A percentile compares a stretch with the other conserved stretches of the same genome.
phyloP scores from a whole-genome alignment of 805 yeast species.

The Ogataea polymorpha region DNA sequence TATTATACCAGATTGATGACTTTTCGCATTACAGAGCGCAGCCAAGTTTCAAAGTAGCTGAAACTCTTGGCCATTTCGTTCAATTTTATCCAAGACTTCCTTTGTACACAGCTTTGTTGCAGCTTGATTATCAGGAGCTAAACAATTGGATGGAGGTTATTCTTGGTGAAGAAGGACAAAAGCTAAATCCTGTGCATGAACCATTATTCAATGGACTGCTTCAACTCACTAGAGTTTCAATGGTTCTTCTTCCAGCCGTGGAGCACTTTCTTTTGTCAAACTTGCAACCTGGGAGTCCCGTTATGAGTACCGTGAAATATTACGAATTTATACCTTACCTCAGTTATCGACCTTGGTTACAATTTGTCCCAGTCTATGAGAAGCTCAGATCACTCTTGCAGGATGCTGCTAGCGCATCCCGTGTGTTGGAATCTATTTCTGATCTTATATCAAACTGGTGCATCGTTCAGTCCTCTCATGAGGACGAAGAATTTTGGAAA shows the following conservation, averaged over 20 bases:
- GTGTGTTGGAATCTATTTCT: constrained; percentile 7
- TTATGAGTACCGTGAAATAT: constrained; percentile 7
- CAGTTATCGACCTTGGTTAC: constrained; percentile 13
- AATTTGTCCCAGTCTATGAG: constrained; percentile 9
- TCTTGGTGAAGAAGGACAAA: constrained; percentile 3
- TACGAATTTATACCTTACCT: constrained; percentile 20
- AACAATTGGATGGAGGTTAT: constrained; percentile 16
- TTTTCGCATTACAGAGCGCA: background rate
- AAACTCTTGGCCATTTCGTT: constrained; percentile 6
- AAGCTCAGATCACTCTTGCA: constrained; percentile 6
- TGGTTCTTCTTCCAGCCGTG: constrained; percentile 7
- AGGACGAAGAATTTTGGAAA: constrained; percentile 9
- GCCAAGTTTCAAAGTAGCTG: constrained; percentile 1
- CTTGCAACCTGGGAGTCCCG: constrained; percentile 1
- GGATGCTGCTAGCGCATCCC: background rate
- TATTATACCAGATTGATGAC: constrained; percentile 15
- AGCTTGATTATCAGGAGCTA: constrained; percentile 9
- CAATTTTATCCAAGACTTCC: constrained; percentile 13
- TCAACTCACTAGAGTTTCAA: constrained; percentile 10
- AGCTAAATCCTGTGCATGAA: constrained; percentile 7
- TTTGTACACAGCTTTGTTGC: constrained; percentile 11
- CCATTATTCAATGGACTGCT: constrained; percentile 15
- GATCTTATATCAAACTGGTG: constrained; percentile 17
- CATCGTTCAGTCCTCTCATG: background rate
- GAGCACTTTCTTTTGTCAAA: constrained; percentile 5